Percentiles rank a stretch among this genome's conserved stretches.
These are phyloP conservation scores for Vigna nakashimae DNA, from an alignment of 306 rosid genomes.

Conservation along the genomic window DNA sequence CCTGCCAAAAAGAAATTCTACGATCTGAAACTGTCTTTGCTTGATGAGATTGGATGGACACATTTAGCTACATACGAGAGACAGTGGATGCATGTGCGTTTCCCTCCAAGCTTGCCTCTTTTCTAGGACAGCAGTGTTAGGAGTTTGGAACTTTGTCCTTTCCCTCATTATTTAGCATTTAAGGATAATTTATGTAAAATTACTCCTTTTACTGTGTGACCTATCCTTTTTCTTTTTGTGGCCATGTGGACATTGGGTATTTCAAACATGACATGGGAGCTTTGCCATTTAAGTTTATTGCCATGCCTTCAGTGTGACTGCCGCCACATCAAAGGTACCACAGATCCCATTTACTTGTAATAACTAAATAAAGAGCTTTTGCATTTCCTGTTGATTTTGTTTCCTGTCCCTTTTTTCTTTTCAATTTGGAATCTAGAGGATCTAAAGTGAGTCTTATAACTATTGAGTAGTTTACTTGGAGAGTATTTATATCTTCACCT, in stretches of 20 bases:
- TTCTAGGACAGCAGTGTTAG: conserved; percentile 51
- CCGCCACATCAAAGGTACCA: neutral
- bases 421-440: neutral
- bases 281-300: conserved; percentile 5
- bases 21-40: conserved; percentile 79
- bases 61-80: conserved; percentile 75
- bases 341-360: neutral
- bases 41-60: conserved; percentile 85
- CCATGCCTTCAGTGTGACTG: neutral
- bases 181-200: conserved; percentile 26
- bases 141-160: conserved; percentile 12
- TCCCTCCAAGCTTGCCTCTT: conserved; percentile 79
- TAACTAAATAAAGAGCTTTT: conserved; percentile 26
- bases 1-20: conserved; percentile 83
- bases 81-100: conserved; percentile 92
- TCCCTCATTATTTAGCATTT: conserved; percentile 4
- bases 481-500: too few relatives aligned
- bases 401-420: neutral
- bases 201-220: neutral
- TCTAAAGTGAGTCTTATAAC: neutral
- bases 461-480: neutral
- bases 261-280: conserved; percentile 19
- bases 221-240: neutral
- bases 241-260: neutral
- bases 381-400: neutral